Evolutionary conservation across 495 filamentous ascomycete genomes (phyloP).

Genomic region (Aspergillus egyptiacus): DNA sequence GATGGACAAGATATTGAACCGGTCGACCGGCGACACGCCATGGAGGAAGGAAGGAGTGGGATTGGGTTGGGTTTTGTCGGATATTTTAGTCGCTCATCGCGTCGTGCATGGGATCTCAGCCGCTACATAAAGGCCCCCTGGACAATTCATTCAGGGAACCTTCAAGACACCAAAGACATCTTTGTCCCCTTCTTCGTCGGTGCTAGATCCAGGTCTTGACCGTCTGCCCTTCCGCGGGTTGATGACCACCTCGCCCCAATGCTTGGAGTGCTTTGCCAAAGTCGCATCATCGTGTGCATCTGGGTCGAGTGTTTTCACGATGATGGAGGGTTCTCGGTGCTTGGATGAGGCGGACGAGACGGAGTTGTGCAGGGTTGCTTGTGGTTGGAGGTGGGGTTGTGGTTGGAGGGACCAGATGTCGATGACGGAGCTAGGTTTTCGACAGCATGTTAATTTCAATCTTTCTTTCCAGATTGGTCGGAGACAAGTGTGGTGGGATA

Average conservation of each 20-base stretch:
- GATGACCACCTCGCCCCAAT: slow-evolving; percentile 45
- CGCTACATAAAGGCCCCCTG: background rate
- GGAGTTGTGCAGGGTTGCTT: slow-evolving; percentile 36
- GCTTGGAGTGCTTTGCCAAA: slow-evolving; percentile 30
- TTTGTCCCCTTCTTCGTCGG: slow-evolving; percentile 17
- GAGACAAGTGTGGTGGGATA: background rate
- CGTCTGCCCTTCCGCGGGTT: slow-evolving; percentile 36
- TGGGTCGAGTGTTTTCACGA: slow-evolving; percentile 19
- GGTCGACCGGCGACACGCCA: slow-evolving; percentile 19
- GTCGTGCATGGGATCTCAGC: slow-evolving; percentile 4
- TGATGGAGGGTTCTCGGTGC: slow-evolving; percentile 17
- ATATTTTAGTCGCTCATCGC: slow-evolving; percentile 8
- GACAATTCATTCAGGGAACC: slow-evolving; percentile 23
- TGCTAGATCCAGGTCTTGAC: slow-evolving; percentile 27
- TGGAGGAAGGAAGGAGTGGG: slow-evolving; percentile 3
- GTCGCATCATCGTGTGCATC: slow-evolving; percentile 1
- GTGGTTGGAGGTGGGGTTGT: slow-evolving; percentile 44
- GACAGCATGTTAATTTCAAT: background rate
- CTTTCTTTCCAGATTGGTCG: background rate
- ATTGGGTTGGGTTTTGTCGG: background rate
- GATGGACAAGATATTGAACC: background rate
- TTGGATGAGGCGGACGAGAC: slow-evolving; percentile 29
- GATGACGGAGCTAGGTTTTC: slow-evolving; percentile 35
- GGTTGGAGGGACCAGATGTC: slow-evolving; percentile 48
- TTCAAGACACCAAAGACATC: slow-evolving; percentile 46